These are phyloP conservation scores for Podila epigama DNA, from an alignment of 192 early-diverging fungal species.

Conservation along the genomic window DNA sequence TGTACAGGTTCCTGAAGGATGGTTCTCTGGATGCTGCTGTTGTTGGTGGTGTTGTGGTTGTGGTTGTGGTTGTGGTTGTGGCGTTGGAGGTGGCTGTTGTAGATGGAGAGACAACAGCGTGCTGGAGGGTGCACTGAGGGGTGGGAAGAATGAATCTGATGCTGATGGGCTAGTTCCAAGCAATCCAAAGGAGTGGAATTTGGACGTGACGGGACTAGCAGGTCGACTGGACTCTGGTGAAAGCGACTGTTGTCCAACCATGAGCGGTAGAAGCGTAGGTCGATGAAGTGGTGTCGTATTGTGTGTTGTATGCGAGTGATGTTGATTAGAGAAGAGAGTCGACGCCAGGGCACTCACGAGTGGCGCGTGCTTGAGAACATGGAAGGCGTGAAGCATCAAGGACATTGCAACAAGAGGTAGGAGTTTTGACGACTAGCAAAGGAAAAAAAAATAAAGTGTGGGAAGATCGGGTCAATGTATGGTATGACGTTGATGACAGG, in stretches of 20 bases:
- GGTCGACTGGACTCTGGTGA: constrained; percentile 47
- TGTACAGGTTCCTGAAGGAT: neutral
- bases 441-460: neutral
- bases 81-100: neutral
- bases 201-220: constrained; percentile 41
- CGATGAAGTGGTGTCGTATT: constrained; percentile 3
- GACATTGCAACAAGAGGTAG: constrained; percentile 42
- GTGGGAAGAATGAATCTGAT: constrained; percentile 10
- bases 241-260: constrained; percentile 3
- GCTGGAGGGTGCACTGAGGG: neutral
- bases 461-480: neutral
- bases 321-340: constrained; percentile 47
- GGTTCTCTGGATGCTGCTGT: neutral
- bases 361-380: constrained; percentile 47
- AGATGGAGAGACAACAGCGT: neutral
- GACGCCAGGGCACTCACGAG: constrained; percentile 42
- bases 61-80: neutral
- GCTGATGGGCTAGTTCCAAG: constrained; percentile 27
- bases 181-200: constrained; percentile 45
- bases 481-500: constrained; percentile 10
- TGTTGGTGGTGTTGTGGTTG: constrained; percentile 15
- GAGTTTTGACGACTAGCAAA: constrained; percentile 19
- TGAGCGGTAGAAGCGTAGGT: constrained; percentile 12
- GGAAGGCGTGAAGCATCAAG: constrained; percentile 49
- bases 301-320: neutral